Base-by-base conservation (phyloP, 73 alveolate genomes). In the Paramecium primaurelia region DNA sequence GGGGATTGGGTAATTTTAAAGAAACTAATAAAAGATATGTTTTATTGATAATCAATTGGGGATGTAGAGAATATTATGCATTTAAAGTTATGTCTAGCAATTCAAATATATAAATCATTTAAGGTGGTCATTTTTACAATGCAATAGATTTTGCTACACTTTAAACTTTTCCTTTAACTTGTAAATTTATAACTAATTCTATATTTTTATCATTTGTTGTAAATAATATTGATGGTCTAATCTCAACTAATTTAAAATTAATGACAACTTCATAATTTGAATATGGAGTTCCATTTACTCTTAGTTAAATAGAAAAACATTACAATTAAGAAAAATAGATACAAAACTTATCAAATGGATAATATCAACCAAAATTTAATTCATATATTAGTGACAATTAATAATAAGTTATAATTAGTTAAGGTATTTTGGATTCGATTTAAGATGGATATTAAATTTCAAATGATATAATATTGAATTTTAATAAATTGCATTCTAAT, bases 1-100 rank as follows among this genome's bases (percentile, higher is more conserved):
- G 91, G 91, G 91, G 91, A 42, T 80, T 80, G 30, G 91, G 91
- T 8, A 80, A 47, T 80, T 80, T 80, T 22, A 80, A 80, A 45
- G 91, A 80, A 49, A 80, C 91, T 7, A 80, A 80, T 49, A 80
- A 80, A 80, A 40, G 91, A 80, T 80, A 80, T 47, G 91, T 80
- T 12, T 47, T 80, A 42, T 44, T 80, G 58, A 28, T 80, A 1
- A 36, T 44, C 22, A 80, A 80, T 80, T 80, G 91, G 91, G 91
- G 91, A 18, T 34, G 91, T 3, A 80, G 91, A 47, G 91, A 80
- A 80, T 80, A 80, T 44, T 80, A 80, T 20, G 91, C 91, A n/a
- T 80, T 80, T 12, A 80, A 80, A 45, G 91, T 80, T 32, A 80
- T 80, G 91, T 45, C 77, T 3, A 45, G 77, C 38, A 64, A 80